Conservation (phyloP, 2,329 filamentous ascomycete species). For the Leptographium procerum region DNA sequence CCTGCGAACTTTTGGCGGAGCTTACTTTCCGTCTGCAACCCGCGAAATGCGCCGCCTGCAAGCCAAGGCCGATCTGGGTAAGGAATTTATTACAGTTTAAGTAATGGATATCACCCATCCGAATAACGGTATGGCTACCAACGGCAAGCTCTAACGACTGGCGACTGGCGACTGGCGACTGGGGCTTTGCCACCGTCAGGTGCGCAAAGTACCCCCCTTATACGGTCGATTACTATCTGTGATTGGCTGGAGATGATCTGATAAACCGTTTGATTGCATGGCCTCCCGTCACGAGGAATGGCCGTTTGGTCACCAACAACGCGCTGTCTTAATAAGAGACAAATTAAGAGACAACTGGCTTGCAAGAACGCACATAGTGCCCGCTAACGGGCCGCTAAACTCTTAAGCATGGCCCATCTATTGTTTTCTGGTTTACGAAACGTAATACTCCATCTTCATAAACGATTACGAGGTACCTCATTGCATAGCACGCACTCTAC, state of each 20-base stretch:
- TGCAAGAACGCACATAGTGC: background rate
- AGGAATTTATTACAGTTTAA: too few species aligned
- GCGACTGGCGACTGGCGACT: too few species aligned
- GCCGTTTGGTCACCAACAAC: background rate
- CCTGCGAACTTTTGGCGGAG: background rate
- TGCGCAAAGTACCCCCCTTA: too few species aligned
- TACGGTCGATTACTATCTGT: too few species aligned
- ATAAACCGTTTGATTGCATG: constrained; percentile 8
- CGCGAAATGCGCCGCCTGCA: background rate
- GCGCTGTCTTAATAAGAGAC: background rate
- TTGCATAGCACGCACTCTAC: background rate
- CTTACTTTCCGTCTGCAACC: background rate
- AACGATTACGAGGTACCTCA: too few species aligned
- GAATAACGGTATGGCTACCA: background rate
- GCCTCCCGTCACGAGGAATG: background rate
- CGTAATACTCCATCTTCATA: too few species aligned
- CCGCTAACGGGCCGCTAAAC: background rate
- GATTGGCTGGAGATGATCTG: constrained; percentile 15
- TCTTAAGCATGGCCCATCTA: background rate
- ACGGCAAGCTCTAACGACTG: background rate
- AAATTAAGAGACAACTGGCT: background rate
- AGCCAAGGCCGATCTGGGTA: background rate
- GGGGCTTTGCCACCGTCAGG: too few species aligned
- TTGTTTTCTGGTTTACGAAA: background rate
- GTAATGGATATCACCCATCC: background rate